Conservation (phyloP, 148 eudicot genomes). For the Chenopodium suecicum region DNA sequence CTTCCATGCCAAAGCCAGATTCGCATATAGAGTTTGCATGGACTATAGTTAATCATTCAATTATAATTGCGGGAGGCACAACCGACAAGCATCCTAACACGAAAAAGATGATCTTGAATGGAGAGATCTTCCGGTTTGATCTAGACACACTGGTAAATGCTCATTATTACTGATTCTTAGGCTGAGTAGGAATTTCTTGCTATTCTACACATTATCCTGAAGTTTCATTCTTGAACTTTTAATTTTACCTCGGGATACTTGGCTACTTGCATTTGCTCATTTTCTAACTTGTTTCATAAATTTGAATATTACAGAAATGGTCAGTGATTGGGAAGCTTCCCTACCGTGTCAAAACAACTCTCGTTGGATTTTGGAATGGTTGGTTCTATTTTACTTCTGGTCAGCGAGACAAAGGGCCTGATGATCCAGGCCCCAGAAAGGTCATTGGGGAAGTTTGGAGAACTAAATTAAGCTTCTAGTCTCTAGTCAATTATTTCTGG, state of each 20-base stretch:
- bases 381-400: constrained; percentile 94
- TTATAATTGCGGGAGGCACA: constrained; percentile 87
- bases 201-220: not conserved
- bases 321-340: constrained; percentile 89
- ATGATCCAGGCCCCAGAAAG: constrained; percentile 85
- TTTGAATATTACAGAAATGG: constrained; percentile 61
- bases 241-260: not conserved
- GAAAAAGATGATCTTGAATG: constrained; percentile 79
- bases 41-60: constrained; percentile 68
- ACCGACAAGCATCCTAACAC: constrained; percentile 93
- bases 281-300: not conserved
- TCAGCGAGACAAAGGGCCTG: constrained; percentile 89
- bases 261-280: not conserved
- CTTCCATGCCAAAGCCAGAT: constrained; percentile 97
- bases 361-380: constrained; percentile 87
- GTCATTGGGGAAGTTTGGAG: constrained; percentile 96
- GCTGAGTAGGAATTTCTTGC: not conserved
- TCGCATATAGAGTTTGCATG: constrained; percentile 99
- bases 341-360: constrained; percentile 89
- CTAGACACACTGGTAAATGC: constrained; percentile 63
- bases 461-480: constrained; percentile 67
- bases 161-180: not conserved
- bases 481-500: not conserved
- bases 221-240: not conserved
- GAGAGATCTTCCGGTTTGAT: constrained; percentile 77